phyloP scores from a whole-genome alignment of 163 green algal genomes.

The Volvox carteri region DNA sequence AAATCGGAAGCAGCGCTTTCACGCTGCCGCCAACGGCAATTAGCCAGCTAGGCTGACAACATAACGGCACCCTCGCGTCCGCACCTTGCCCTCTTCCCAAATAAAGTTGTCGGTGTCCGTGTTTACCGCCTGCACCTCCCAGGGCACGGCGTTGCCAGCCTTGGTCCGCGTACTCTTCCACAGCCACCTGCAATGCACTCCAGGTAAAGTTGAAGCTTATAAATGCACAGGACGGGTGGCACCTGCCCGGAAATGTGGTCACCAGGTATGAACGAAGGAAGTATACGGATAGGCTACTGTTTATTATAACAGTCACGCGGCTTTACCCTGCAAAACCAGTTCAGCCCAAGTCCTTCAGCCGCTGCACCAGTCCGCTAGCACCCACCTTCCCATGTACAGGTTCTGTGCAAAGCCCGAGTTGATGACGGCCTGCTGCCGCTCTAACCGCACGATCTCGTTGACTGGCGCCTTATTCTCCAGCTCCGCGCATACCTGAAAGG shows the following conservation, averaged over 20 bases:
- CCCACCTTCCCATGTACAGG: slow-evolving; percentile 50
- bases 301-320: too few species aligned
- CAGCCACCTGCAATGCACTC: slow-evolving; percentile 63
- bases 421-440: slow-evolving; percentile 56
- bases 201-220: too few species aligned
- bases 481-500: slow-evolving; percentile 52
- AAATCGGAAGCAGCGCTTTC: too few species aligned
- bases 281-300: too few species aligned
- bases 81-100: slow-evolving; percentile 70
- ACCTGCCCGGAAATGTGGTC: too few species aligned
- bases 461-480: slow-evolving; percentile 55
- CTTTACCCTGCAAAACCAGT: too few species aligned
- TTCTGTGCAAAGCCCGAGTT: slow-evolving; percentile 57
- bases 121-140: slow-evolving; percentile 75
- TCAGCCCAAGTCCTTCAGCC: too few species aligned
- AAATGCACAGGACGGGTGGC: too few species aligned
- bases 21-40: too few species aligned
- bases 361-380: too few species aligned
- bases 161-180: slow-evolving; percentile 68
- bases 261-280: too few species aligned
- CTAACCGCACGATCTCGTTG: slow-evolving; percentile 46
- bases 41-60: too few species aligned
- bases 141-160: slow-evolving; percentile 66
- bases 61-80: neutral
- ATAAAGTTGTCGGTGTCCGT: slow-evolving; percentile 70